Percentiles rank a stretch among this genome's conserved stretches.
Conservation (phyloP, 352 stramenopile species). For the Globisporangium sylvaticum region DNA sequence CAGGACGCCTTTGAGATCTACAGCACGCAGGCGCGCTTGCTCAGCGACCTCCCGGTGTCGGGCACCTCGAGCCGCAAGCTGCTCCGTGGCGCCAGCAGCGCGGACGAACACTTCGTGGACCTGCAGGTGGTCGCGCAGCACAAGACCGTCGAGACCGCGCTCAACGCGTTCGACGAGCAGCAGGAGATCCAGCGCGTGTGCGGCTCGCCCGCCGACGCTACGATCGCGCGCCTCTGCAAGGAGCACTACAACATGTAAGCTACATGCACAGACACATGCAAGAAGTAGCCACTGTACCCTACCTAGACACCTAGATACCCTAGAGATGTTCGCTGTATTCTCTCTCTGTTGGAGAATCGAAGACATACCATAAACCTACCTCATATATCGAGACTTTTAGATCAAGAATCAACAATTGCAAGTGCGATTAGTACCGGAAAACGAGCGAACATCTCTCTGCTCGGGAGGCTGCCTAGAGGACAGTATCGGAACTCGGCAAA, state of each 20-base stretch:
- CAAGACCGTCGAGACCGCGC: neutral
- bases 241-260: slow-evolving; percentile 2
- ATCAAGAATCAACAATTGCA: no score
- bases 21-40: slow-evolving; percentile 10
- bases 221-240: neutral
- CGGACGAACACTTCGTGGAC: neutral
- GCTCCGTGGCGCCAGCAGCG: neutral
- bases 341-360: no score
- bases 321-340: no score
- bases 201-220: neutral
- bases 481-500: no score
- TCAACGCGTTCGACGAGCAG: slow-evolving; percentile 10
- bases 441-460: no score
- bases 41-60: slow-evolving; percentile 4
- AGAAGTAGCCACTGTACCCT: no score
- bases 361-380: no score
- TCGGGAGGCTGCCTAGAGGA: no score
- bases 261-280: no score
- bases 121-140: slow-evolving; percentile 2
- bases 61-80: neutral
- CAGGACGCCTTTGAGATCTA: slow-evolving; percentile 13
- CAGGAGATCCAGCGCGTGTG: slow-evolving; percentile 2
- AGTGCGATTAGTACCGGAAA: no score
- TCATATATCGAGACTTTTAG: no score
- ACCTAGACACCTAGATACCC: no score